These are phyloP conservation scores for Luvunga scandens DNA, from an alignment of 345 rosid species.

Conservation along the genomic window DNA sequence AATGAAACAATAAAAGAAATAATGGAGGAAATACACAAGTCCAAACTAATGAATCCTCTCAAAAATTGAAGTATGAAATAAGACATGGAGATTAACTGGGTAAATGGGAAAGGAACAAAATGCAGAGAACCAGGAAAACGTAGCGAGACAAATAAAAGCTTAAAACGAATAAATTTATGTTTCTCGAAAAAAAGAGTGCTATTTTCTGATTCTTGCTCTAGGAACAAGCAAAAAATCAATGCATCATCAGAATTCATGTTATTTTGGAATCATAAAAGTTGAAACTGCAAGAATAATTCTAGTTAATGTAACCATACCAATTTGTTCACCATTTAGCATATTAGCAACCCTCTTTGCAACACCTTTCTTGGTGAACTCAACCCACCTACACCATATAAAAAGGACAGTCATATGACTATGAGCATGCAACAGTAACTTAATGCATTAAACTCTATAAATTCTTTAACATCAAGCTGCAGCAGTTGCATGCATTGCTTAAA, in stretches of 20 bases:
- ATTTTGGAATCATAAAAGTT: background rate
- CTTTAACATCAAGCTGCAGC: background rate
- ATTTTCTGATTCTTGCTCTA: background rate
- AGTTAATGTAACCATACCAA: slow-evolving; percentile 46
- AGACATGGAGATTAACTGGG: background rate
- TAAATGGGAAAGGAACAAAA: background rate
- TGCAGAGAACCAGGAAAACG: background rate
- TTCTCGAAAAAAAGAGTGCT: background rate
- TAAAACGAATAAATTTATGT: background rate
- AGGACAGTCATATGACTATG: background rate
- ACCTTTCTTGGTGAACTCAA: slow-evolving; percentile 76
- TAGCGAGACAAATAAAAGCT: background rate
- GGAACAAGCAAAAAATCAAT: background rate
- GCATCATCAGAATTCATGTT: background rate
- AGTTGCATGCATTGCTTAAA: background rate
- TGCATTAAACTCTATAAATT: background rate
- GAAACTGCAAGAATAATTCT: background rate
- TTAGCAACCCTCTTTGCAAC: slow-evolving; percentile 80
- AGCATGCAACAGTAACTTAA: background rate
- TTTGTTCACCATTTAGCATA: slow-evolving; percentile 87
- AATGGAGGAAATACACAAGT: background rate
- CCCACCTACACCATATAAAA: slow-evolving; percentile 61
- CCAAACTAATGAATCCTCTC: background rate
- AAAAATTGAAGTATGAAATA: background rate
- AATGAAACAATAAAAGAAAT: background rate